Conservation (phyloP, 2,329 filamentous ascomycete species). For the Plenodomus tracheiphilus region DNA sequence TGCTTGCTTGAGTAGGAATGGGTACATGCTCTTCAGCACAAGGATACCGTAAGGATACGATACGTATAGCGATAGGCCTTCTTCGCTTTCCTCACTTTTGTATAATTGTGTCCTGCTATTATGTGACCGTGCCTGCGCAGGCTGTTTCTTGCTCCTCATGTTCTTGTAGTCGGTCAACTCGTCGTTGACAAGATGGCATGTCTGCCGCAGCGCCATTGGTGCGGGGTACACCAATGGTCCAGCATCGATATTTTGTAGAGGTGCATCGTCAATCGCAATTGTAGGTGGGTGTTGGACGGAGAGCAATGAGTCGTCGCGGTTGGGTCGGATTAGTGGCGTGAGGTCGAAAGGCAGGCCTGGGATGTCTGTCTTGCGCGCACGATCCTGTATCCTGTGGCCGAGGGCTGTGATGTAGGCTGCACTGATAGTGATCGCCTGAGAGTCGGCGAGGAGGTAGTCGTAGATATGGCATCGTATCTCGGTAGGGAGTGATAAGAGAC, state of each 20-base stretch:
- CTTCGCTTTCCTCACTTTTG: neutral
- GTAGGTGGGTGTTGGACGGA: slow-evolving; percentile 30
- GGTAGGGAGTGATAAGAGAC: slow-evolving; percentile 36
- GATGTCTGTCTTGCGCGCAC: slow-evolving; percentile 26
- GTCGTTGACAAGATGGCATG: slow-evolving; percentile 39
- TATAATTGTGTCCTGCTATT: neutral
- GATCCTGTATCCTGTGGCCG: slow-evolving; percentile 31
- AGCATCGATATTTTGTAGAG: slow-evolving; percentile 4
- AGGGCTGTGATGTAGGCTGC: slow-evolving; percentile 39
- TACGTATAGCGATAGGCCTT: slow-evolving; percentile 46
- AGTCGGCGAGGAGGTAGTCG: slow-evolving; percentile 43
- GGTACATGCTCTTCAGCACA: slow-evolving; percentile 44
- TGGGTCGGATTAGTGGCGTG: slow-evolving; percentile 37
- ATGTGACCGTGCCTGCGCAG: slow-evolving; percentile 14
- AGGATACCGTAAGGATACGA: slow-evolving; percentile 48
- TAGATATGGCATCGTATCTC: slow-evolving; percentile 50
- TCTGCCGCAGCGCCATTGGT: slow-evolving; percentile 30
- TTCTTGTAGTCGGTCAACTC: slow-evolving; percentile 42
- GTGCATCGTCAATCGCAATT: slow-evolving; percentile 17
- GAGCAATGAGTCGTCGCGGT: slow-evolving; percentile 41
- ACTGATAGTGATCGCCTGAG: slow-evolving; percentile 44
- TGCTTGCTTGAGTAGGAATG: slow-evolving; percentile 46
- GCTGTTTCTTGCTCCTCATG: slow-evolving; percentile 20
- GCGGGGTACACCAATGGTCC: slow-evolving; percentile 23
- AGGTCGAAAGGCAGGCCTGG: slow-evolving; percentile 45